A percentile compares a stretch with the other conserved stretches of the same genome.
Conservation (phyloP, 1,284 basidiomycete species). For the Puccinia coronata region DNA sequence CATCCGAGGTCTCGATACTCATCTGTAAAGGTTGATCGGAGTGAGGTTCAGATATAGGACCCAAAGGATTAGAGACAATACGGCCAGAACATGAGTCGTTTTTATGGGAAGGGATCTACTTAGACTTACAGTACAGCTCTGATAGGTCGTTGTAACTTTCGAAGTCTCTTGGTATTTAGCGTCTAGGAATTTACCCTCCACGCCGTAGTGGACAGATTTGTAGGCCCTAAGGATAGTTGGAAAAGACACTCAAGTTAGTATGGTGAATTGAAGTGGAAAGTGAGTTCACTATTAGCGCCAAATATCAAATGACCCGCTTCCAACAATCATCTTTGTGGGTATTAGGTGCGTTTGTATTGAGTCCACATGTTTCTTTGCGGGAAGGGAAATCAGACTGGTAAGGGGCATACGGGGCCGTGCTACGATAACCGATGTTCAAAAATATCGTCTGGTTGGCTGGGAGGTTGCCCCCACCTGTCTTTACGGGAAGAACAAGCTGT, state of each 20-base stretch:
- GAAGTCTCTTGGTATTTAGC: background rate
- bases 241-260: no score
- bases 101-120: background rate
- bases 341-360: background rate
- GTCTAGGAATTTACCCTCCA: background rate
- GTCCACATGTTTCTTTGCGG: conserved; percentile 18
- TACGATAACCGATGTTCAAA: conserved; percentile 10
- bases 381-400: conserved; percentile 22
- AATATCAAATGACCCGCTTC: background rate
- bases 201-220: background rate
- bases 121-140: background rate
- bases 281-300: background rate
- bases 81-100: background rate
- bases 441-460: background rate
- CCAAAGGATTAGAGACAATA: no score
- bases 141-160: background rate
- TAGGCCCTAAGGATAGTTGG: background rate
- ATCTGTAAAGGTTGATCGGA: background rate
- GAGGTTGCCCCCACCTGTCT: conserved; percentile 1
- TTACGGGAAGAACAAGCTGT: no score
- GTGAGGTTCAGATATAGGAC: no score
- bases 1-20: background rate
- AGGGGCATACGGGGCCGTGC: background rate
- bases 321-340: background rate
- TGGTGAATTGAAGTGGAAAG: background rate